phyloP scores from a whole-genome alignment of 306 rosid genomes.

The Rosa rugosa region DNA sequence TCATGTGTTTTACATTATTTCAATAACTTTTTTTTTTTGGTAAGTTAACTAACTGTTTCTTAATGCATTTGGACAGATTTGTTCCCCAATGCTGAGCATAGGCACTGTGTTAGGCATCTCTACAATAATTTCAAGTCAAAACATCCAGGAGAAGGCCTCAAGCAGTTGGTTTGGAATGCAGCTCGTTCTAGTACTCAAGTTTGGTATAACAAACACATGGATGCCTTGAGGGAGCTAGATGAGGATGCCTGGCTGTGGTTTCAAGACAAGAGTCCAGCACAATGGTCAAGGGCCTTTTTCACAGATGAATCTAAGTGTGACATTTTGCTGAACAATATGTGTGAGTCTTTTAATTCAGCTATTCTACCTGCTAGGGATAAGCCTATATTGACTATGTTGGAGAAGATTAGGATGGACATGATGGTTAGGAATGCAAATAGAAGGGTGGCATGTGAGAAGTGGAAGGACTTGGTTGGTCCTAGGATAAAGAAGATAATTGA shows the following conservation, averaged over 20 bases:
- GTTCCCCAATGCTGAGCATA: not conserved
- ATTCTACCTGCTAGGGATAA: not conserved
- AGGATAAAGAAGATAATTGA: not conserved
- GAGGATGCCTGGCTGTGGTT: not conserved
- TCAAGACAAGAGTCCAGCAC: not conserved
- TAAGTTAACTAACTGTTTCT: too few species aligned
- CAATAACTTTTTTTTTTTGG: too few species aligned
- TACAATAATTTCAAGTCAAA: not conserved
- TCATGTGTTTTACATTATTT: too few species aligned
- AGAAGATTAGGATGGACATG: not conserved
- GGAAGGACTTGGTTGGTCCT: not conserved
- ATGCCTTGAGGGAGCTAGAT: not conserved
- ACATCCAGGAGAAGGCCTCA: not conserved
- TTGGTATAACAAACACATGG: not conserved
- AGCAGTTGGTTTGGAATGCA: not conserved
- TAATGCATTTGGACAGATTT: not conserved
- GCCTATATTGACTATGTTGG: not conserved
- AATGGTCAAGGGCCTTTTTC: not conserved
- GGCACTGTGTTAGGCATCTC: not conserved
- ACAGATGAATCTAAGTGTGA: not conserved
- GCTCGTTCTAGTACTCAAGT: not conserved
- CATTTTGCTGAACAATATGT: not conserved
- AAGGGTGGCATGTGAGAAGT: not conserved
- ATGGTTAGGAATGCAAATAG: not conserved
- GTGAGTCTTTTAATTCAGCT: not conserved